Evolutionary conservation across 1,284 basidiomycete species (phyloP).

Genomic region (Pyrrhoderma noxium): DNA sequence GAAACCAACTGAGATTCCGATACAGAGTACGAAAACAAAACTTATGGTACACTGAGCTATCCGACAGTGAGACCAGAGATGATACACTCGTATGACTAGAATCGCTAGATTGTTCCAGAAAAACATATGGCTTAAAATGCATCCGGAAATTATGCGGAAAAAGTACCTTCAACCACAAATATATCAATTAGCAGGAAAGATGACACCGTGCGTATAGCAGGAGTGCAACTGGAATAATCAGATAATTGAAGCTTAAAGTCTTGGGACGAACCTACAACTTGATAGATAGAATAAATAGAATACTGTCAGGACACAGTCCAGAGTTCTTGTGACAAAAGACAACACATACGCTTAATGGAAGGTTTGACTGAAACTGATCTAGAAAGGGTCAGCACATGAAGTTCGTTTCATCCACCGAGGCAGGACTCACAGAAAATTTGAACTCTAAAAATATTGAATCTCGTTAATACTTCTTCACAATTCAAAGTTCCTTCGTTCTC

Average conservation of each 20-base stretch:
- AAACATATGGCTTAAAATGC: not conserved
- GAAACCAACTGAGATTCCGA: constrained; percentile 10
- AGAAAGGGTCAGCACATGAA: not conserved
- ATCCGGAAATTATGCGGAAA: not conserved
- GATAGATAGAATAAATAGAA: too few species aligned
- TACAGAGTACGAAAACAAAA: constrained; percentile 1
- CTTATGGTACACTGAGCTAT: constrained; percentile 7
- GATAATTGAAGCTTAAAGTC: not conserved
- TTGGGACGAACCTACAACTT: constrained; percentile 6
- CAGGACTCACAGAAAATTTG: constrained; percentile 12
- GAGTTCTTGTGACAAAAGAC: too few species aligned
- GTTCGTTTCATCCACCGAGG: not conserved
- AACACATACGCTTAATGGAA: constrained; percentile 14
- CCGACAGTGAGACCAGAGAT: constrained; percentile 15
- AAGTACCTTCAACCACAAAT: constrained; percentile 15
- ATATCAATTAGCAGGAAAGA: constrained; percentile 13
- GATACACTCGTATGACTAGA: constrained; percentile 14
- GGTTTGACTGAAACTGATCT: constrained; percentile 8
- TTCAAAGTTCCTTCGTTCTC: not conserved
- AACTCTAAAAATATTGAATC: constrained; percentile 2
- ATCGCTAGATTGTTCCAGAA: constrained; percentile 6
- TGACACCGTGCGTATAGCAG: constrained; percentile 13
- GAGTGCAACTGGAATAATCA: constrained; percentile 10
- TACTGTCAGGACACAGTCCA: too few species aligned
- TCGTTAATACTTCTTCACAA: not conserved